Evolutionary conservation across 805 yeast genomes (phyloP), one percentile per base, ranked within the genome.

Genomic region (Komagataella kurtzmanii): DNA sequence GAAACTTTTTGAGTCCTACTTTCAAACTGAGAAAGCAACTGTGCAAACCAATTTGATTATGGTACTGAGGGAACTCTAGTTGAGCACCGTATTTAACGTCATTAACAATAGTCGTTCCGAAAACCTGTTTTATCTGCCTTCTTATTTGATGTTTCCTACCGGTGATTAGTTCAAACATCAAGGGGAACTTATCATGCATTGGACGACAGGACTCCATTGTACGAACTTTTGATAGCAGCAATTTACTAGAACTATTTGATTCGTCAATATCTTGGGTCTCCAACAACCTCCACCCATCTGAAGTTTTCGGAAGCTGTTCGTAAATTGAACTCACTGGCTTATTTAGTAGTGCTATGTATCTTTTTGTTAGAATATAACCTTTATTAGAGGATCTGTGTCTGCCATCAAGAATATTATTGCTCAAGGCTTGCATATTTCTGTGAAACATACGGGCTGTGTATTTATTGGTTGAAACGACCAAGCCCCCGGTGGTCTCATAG

Each of bases 41-140:
- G 17, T 47, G 49, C 17, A 47, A 24, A n/a, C 45, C 49, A n/a
- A 47, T 24, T 17, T 47, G 49, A 10, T 49, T 14, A 45, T 50
- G 48, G 8, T 47, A 18, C 23, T 19, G 21, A 1, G 43, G 50
- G 24, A 24, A 21, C 24, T 40, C 47, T 36, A 17, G 23, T 24
- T 24, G 14, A 17, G 18, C 18, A 43, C 23, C 45, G 18, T 43
- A 49, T 49, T 30, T 8, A 40, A 49, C 47, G 7, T 45, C 48
- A n/a, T 50, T 50, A 10, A 23, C 49, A 12, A 45, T 21, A 12
- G 24, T 50, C 14, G 50, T 24, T 12, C 24, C n/a, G 50, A 47
- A 50, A 17, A 45, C 44, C 18, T 17, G 21, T 30, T 47, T 23
- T 30, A 47, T 14, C 8, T 47, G 49, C 46, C 19, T 36, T 10